Evolutionary conservation across 208 protist species (phyloP), one percentile per base, ranked within the genome.

Genomic region (Acanthamoeba lenticulata): DNA sequence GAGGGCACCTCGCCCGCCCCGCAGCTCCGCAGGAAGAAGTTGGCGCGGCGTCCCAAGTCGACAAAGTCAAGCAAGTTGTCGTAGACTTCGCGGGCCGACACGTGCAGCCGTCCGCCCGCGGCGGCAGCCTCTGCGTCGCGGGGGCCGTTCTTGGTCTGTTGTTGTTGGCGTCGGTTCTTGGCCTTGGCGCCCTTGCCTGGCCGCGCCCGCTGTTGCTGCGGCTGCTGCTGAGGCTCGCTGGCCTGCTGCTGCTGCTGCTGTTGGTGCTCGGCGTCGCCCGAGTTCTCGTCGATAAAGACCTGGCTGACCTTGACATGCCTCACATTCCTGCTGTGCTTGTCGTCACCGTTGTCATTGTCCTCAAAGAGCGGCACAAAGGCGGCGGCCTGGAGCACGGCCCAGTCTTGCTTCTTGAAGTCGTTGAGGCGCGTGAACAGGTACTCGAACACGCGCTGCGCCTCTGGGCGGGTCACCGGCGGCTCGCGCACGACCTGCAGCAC

Each of bases 381-480:
- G 17, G 69, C 17, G 38, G 69, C 32, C 38, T 79, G 69, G 32
- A 79, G 32, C 34, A 44, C 17, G 36, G 69, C 29, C 69, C 69
- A 79, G 69, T 79, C 69, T 34, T 79, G 36, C 69, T 79, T 79
- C 69, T 79, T 79, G 69, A 79, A 79, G 38, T 79, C 69, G 29
- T 21, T 44, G 34, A 79, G 9, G 27, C 69, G 69, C 32, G 36
- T 45, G 69, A 79, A 79, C 17, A 79, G 69, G 38, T 79, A 79
- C 69, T 32, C 69, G 69, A 79, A 79, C 9, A 79, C 69, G 9
- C 2, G 38, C 32, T 79, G 69, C 38, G 69, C 69, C 27, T 79
- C 69, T 6, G 34, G 1, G 13, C 9, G 36, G 32, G 69, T 79
- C 38, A 38, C 0, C 21, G 69, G 69, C 38, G 69, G 69, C 69